phyloP scores from a whole-genome alignment of 2,329 filamentous ascomycete species.

The Colletotrichum simmondsii region DNA sequence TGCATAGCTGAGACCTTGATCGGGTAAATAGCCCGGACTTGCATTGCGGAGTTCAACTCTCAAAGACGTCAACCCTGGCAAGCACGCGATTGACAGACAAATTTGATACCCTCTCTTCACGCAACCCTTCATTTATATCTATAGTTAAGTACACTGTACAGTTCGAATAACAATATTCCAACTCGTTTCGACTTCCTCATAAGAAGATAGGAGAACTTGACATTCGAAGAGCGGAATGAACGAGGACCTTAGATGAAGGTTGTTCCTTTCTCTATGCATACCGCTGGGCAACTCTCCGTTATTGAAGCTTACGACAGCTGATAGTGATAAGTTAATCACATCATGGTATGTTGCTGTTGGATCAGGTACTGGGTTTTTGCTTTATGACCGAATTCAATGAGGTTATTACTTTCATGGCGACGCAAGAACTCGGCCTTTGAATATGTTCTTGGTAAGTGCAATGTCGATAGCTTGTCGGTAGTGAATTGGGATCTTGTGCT shows the following conservation, averaged over 20 bases:
- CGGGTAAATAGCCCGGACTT: not conserved
- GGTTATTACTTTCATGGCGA: not conserved
- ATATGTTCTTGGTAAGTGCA: not conserved
- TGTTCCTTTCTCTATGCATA: not conserved
- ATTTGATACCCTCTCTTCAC: not conserved
- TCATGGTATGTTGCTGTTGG: not conserved
- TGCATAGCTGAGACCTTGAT: not conserved
- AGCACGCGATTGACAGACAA: not conserved
- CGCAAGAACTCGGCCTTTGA: not conserved
- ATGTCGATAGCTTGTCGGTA: no score
- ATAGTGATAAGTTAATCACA: not conserved
- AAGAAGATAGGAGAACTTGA: not conserved
- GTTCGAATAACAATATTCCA: not conserved
- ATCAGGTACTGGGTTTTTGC: not conserved
- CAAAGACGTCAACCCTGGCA: not conserved
- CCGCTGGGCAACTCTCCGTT: not conserved
- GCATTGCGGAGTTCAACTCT: not conserved
- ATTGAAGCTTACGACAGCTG: not conserved
- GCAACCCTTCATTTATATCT: not conserved
- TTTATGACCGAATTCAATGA: not conserved
- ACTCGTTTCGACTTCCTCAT: not conserved
- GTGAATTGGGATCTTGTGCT: not conserved
- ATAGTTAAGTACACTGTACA: not conserved
- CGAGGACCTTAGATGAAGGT: no score
- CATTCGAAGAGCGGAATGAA: not conserved